phyloP scores from a whole-genome alignment of 2,329 filamentous ascomycete genomes.

The Xylariaceae sp. region DNA sequence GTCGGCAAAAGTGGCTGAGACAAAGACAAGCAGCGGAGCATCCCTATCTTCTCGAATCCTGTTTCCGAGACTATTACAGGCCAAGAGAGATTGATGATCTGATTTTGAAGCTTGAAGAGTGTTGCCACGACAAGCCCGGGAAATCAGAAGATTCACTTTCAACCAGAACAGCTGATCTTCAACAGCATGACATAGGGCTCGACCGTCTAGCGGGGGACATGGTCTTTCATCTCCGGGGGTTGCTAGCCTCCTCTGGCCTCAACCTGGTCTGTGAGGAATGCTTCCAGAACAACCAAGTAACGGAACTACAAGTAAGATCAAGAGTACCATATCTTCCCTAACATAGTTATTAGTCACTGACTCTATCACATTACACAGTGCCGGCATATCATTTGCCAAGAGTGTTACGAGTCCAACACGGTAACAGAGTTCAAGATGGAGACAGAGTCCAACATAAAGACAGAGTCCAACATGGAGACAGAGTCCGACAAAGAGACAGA shows the following conservation, averaged over 20 bases:
- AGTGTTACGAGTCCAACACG: not conserved
- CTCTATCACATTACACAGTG: conserved; percentile 8
- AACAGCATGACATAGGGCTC: not conserved
- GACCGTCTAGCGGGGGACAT: conserved; percentile 1
- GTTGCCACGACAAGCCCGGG: not conserved
- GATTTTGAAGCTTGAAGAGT: conserved; percentile 1
- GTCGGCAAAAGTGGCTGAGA: too few relatives aligned
- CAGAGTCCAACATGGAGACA: too few relatives aligned
- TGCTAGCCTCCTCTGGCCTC: too few relatives aligned
- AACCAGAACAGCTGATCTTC: not conserved
- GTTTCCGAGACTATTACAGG: not conserved
- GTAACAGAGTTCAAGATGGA: not conserved
- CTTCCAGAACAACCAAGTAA: not conserved
- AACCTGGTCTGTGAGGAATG: not conserved
- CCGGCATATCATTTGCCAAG: conserved; percentile 3
- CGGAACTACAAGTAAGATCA: too few relatives aligned
- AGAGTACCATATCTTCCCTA: too few relatives aligned
- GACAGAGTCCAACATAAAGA: too few relatives aligned
- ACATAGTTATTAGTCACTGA: too few relatives aligned
- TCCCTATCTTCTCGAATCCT: conserved; percentile 5
- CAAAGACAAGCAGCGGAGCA: conserved; percentile 15
- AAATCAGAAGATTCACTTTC: not conserved
- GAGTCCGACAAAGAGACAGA: too few relatives aligned
- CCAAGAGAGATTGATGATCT: not conserved
- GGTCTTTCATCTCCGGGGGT: conserved; percentile 1